Conservation (phyloP, 352 stramenopile species). For the Ophiocytium majus region DNA sequence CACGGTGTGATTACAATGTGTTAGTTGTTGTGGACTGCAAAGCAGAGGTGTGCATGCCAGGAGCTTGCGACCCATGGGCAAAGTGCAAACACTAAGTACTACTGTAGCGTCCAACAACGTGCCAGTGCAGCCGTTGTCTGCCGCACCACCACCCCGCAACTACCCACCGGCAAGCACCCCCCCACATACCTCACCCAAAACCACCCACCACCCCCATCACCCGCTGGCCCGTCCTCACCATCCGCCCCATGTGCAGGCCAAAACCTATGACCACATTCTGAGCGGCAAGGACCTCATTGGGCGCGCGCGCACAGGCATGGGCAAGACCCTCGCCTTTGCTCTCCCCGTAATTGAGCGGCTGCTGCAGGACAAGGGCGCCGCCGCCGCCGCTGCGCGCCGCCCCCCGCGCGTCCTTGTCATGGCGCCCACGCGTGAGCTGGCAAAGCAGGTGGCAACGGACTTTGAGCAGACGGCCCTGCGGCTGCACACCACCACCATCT, state of each 20-base stretch:
- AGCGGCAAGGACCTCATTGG: conserved; percentile 52
- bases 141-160: too few species aligned
- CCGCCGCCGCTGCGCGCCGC: conserved; percentile 61
- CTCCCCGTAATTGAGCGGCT: conserved; percentile 85
- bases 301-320: conserved; percentile 58
- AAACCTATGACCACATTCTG: conserved; percentile 48
- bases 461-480: conserved; percentile 74
- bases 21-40: too few species aligned
- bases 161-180: too few species aligned
- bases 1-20: too few species aligned
- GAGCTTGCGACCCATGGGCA: too few species aligned
- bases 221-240: too few species aligned
- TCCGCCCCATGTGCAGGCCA: conserved; percentile 34
- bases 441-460: conserved; percentile 72
- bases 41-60: too few species aligned
- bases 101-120: too few species aligned
- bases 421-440: conserved; percentile 85
- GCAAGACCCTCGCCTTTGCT: conserved; percentile 89
- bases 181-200: background rate
- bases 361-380: conserved; percentile 47
- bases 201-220: background rate
- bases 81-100: too few species aligned
- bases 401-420: conserved; percentile 80
- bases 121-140: too few species aligned
- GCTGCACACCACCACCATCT: conserved; percentile 81